Percentiles rank a stretch among this genome's conserved stretches.
Evolutionary conservation across 345 rosid genomes (phyloP).

Genomic region (Erodium maritimum): DNA sequence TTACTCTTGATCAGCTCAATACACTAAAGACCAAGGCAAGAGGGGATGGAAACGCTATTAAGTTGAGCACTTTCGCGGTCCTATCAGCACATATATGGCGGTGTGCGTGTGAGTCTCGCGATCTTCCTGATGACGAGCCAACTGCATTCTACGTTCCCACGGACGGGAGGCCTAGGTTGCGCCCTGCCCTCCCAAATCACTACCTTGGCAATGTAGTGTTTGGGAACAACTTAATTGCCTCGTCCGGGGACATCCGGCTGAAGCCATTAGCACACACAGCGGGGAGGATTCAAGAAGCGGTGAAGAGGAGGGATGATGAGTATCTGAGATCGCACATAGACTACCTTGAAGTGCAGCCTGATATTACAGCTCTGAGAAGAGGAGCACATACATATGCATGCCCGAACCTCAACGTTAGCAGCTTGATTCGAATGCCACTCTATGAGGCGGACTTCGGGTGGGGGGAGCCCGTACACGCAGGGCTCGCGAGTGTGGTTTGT

Average conservation of each 20-base stretch:
- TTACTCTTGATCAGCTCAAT: background rate
- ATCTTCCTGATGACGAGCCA: background rate
- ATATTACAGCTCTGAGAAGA: too few species aligned
- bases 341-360: background rate
- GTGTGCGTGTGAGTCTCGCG: constrained; percentile 3
- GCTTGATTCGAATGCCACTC: constrained; percentile 3
- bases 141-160: constrained; percentile 1
- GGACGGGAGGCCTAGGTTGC: constrained; percentile 6
- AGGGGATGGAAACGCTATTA: background rate
- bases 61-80: constrained; percentile 5
- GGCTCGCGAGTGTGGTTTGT: background rate
- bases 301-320: constrained; percentile 4
- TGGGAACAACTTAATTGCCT: background rate
- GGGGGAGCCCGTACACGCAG: constrained; percentile 1
- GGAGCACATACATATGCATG: background rate
- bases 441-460: constrained; percentile 11
- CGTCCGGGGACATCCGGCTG: constrained; percentile 1
- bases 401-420: constrained; percentile 4
- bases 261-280: background rate
- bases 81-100: constrained; percentile 13
- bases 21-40: background rate
- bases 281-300: background rate
- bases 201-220: constrained; percentile 7
- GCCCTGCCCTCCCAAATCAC: constrained; percentile 2
- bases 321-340: constrained; percentile 8